phyloP scores from a whole-genome alignment of 345 rosid species.

The Dimocarpus longan region DNA sequence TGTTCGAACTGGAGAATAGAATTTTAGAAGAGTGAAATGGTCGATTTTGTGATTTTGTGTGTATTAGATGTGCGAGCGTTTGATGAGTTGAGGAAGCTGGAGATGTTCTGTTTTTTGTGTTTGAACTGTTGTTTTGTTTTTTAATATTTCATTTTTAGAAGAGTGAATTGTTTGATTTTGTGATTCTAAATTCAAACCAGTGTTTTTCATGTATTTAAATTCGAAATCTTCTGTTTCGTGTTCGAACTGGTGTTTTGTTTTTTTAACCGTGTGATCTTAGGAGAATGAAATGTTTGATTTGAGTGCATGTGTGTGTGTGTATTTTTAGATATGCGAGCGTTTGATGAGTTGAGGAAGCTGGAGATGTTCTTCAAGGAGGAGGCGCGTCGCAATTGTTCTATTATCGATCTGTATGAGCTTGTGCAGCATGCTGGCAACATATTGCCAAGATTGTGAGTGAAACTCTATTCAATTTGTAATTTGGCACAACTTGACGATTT shows the following conservation, averaged over 20 bases:
- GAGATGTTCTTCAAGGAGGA: constrained; percentile 96
- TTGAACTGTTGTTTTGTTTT: too few species aligned
- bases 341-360: constrained; percentile 94
- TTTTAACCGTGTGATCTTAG: not conserved
- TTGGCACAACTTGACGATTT: not conserved
- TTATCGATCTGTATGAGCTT: constrained; percentile 92
- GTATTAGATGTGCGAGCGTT: constrained; percentile 87
- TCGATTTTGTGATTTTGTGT: constrained; percentile 1
- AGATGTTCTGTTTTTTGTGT: constrained; percentile 48
- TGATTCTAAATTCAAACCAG: too few species aligned
- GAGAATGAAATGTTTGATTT: not conserved
- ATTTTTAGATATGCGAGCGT: constrained; percentile 84
- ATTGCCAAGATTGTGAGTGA: constrained; percentile 87
- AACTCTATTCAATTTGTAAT: not conserved
- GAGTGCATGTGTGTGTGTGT: constrained; percentile 11
- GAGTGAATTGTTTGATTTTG: too few species aligned
- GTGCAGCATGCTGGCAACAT: constrained; percentile 99
- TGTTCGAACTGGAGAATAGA: too few species aligned
- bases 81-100: constrained; percentile 95
- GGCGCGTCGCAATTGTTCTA: constrained; percentile 87
- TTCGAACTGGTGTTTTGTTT: not conserved
- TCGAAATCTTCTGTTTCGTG: too few species aligned
- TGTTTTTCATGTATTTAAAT: too few species aligned
- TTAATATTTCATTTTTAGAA: too few species aligned
- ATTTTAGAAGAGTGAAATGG: not conserved